These are phyloP conservation scores for Gastrolobium bilobum DNA, from an alignment of 306 rosid species.

Conservation along the genomic window DNA sequence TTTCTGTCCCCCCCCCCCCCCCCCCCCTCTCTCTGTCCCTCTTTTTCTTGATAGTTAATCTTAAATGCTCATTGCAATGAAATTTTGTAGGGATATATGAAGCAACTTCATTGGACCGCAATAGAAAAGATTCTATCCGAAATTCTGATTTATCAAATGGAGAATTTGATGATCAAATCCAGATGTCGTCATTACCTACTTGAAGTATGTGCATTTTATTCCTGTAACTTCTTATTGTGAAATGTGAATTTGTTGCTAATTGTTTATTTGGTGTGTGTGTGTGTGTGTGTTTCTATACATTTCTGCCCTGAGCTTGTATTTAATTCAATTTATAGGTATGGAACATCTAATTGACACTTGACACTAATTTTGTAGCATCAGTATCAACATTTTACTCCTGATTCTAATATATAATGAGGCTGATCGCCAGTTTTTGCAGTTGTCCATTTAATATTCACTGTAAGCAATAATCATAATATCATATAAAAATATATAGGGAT, in stretches of 20 bases:
- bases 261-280: slow-evolving; percentile 16
- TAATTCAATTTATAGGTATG: slow-evolving; percentile 16
- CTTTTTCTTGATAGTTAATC: slow-evolving; percentile 3
- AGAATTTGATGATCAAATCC: slow-evolving; percentile 66
- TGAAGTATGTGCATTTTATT: slow-evolving; percentile 65
- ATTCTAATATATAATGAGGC: background rate
- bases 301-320: slow-evolving; percentile 4
- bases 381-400: slow-evolving; percentile 7
- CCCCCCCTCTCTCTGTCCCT: no score
- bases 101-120: slow-evolving; percentile 89
- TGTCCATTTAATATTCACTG: slow-evolving; percentile 5
- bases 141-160: slow-evolving; percentile 64
- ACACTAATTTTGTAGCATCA: background rate
- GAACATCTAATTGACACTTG: slow-evolving; percentile 9
- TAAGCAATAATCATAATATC: background rate
- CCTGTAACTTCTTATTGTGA: slow-evolving; percentile 17
- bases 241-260: slow-evolving; percentile 29
- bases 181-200: slow-evolving; percentile 89
- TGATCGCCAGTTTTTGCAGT: slow-evolving; percentile 33
- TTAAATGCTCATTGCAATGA: slow-evolving; percentile 40
- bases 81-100: slow-evolving; percentile 78
- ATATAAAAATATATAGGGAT: background rate
- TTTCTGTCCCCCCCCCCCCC: no score
- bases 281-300: background rate
- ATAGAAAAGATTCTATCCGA: slow-evolving; percentile 71